Percentiles rank a stretch among this genome's conserved stretches.
These are phyloP conservation scores for Linum trigynum DNA, from an alignment of 345 rosid species.

Conservation along the genomic window DNA sequence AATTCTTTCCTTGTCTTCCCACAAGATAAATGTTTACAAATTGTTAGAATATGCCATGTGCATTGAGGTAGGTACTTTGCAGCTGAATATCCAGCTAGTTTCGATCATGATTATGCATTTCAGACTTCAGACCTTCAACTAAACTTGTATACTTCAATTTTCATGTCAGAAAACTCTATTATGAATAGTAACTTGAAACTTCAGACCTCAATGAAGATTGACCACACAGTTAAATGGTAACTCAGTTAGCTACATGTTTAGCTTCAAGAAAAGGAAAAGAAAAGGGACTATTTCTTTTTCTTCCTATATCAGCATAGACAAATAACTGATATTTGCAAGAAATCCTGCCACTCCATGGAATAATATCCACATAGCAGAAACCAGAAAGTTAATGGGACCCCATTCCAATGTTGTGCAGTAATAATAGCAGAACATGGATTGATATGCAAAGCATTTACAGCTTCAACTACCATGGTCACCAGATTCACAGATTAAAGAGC, in stretches of 20 bases:
- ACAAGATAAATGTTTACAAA: too few species aligned
- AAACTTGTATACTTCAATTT: too few species aligned
- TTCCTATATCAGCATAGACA: too few species aligned
- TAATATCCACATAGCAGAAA: background rate
- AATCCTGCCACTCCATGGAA: background rate
- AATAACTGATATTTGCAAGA: too few species aligned
- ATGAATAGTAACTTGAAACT: too few species aligned
- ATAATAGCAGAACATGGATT: conserved; percentile 5
- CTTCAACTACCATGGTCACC: conserved; percentile 21
- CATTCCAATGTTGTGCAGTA: background rate
- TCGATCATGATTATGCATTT: too few species aligned
- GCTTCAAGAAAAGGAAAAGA: background rate
- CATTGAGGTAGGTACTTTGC: too few species aligned
- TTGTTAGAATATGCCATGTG: too few species aligned
- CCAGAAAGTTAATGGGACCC: background rate
- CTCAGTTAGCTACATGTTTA: background rate
- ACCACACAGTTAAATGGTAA: background rate
- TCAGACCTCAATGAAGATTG: background rate
- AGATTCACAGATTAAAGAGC: background rate
- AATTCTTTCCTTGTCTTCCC: too few species aligned
- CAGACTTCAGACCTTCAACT: too few species aligned
- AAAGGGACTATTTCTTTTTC: background rate
- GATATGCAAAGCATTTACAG: conserved; percentile 12
- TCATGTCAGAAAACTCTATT: too few species aligned
- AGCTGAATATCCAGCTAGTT: too few species aligned